Evolutionary conservation across 2,329 filamentous ascomycete species (phyloP).

Genomic region (Fusarium temperatum): DNA sequence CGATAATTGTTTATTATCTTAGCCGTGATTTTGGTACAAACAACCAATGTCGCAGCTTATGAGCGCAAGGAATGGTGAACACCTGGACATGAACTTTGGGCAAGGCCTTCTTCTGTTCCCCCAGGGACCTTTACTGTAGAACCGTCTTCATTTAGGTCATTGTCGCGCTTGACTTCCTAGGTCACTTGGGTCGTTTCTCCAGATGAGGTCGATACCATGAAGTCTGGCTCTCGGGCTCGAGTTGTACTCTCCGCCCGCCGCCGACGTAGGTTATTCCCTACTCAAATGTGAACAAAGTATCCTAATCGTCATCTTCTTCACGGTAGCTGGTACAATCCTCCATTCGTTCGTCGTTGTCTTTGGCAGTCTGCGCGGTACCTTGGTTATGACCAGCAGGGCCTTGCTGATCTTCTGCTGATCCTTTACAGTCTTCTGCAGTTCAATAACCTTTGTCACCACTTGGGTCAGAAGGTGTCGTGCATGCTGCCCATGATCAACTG

Average conservation of each 20-base stretch:
- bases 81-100: no score
- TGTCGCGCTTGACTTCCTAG: no score
- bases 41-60: neutral
- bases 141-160: no score
- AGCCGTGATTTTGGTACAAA: neutral
- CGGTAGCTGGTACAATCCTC: neutral
- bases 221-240: no score
- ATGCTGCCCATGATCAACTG: neutral
- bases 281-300: neutral
- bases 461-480: neutral
- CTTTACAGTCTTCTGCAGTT: neutral
- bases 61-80: neutral
- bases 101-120: no score
- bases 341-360: neutral
- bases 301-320: neutral
- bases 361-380: neutral
- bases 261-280: neutral
- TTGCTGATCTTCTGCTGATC: neutral
- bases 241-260: neutral
- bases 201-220: no score
- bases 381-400: neutral
- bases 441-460: accelerated
- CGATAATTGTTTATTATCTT: accelerated
- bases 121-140: no score
- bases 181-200: no score